Percentiles rank a stretch among this genome's conserved stretches.
Conservation (phyloP, 2,329 filamentous ascomycete species). For the Rutstroemia sp. region DNA sequence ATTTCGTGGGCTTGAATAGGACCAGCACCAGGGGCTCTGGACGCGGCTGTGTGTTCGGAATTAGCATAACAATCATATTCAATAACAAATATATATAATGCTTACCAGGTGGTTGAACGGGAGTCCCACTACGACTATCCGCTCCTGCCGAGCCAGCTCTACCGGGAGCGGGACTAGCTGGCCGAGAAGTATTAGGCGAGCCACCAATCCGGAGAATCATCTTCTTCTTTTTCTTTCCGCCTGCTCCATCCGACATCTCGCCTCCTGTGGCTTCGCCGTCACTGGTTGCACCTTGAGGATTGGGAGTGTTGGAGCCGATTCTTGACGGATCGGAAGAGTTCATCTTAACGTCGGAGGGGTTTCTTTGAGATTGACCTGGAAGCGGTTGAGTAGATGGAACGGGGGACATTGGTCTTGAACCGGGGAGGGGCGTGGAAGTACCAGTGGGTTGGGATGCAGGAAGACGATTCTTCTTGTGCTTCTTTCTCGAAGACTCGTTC, state of each 20-base stretch:
- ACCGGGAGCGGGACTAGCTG: conserved; percentile 46
- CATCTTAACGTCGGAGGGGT: conserved; percentile 26
- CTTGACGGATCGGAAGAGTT: conserved; percentile 23
- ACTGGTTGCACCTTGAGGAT: conserved; percentile 45
- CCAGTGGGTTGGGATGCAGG: conserved; percentile 45
- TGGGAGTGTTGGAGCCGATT: conserved; percentile 21
- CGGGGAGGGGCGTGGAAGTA: conserved; percentile 47
- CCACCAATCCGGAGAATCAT: conserved; percentile 42
- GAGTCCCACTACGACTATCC: conserved; percentile 28
- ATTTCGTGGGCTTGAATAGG: conserved; percentile 46
- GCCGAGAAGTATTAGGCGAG: conserved; percentile 49
- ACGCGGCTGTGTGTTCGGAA: not conserved
- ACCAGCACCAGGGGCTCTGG: conserved; percentile 11
- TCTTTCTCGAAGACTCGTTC: conserved; percentile 80
- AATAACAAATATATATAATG: not conserved
- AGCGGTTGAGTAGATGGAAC: conserved; percentile 18
- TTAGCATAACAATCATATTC: not conserved
- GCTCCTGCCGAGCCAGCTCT: conserved; percentile 12
- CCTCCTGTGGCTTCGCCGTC: conserved; percentile 67
- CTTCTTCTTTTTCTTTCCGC: conserved; percentile 51
- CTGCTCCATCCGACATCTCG: conserved; percentile 50
- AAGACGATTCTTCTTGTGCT: conserved; percentile 61
- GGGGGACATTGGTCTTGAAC: conserved; percentile 26
- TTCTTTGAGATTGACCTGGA: conserved; percentile 20
- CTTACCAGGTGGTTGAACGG: conserved; percentile 17